A percentile compares a stretch with the other conserved stretches of the same genome.
Evolutionary conservation across 345 rosid species (phyloP).

Genomic region (Populus deltoides): DNA sequence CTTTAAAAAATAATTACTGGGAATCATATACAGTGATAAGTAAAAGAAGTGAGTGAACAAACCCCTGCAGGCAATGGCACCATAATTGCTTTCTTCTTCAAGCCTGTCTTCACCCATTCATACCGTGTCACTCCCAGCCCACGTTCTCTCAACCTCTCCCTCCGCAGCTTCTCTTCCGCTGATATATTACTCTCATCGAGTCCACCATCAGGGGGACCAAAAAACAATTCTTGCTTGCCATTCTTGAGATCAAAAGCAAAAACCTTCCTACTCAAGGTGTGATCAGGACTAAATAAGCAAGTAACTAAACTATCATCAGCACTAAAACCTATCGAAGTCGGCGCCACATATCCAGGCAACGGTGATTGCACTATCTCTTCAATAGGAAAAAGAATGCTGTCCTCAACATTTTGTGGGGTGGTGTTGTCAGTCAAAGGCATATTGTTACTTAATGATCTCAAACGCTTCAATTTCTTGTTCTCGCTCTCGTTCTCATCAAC

Average conservation of each 20-base stretch:
- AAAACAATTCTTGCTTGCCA: slow-evolving; percentile 56
- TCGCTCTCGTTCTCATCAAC: slow-evolving; percentile 36
- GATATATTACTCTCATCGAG: slow-evolving; percentile 88
- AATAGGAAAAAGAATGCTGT: slow-evolving; percentile 48
- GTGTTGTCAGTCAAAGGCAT: slow-evolving; percentile 55
- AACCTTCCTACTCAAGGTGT: slow-evolving; percentile 63
- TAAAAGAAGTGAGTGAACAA: slow-evolving; percentile 24
- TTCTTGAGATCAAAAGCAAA: slow-evolving; percentile 60
- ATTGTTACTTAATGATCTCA: slow-evolving; percentile 32
- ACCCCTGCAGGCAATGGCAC: slow-evolving; percentile 98
- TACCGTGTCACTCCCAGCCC: slow-evolving; percentile 91
- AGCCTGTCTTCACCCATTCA: slow-evolving; percentile 83
- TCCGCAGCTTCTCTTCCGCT: slow-evolving; percentile 78
- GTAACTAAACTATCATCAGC: slow-evolving; percentile 70
- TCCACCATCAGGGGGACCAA: slow-evolving; percentile 87
- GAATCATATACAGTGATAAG: not conserved
- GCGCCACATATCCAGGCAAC: slow-evolving; percentile 81
- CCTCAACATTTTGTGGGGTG: slow-evolving; percentile 35
- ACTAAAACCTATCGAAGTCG: slow-evolving; percentile 74
- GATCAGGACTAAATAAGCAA: slow-evolving; percentile 76
- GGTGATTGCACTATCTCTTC: slow-evolving; percentile 90
- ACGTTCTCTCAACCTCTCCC: slow-evolving; percentile 89
- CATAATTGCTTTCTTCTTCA: slow-evolving; percentile 62
- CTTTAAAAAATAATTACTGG: not conserved
- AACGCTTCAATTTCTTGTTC: slow-evolving; percentile 49